phyloP scores from a whole-genome alignment of 257 asterid genomes.

The Solanum raphanifolium region DNA sequence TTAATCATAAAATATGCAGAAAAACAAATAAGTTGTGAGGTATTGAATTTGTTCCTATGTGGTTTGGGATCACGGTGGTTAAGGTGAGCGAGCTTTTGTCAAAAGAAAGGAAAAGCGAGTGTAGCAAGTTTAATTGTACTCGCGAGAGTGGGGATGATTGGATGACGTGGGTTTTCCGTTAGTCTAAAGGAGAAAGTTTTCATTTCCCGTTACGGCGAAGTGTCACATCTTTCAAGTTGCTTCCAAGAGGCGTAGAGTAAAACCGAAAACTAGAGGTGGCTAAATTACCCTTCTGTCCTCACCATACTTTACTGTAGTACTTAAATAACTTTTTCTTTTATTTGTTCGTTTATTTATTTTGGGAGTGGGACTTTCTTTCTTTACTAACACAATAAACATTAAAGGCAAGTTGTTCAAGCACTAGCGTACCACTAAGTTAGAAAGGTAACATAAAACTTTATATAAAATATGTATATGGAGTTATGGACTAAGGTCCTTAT shows the following conservation, averaged over 20 bases:
- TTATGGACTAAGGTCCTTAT: no score
- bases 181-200: background rate
- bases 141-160: background rate
- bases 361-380: background rate
- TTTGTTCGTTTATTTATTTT: background rate
- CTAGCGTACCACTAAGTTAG: background rate
- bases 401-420: background rate
- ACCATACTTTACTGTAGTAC: background rate
- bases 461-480: no score
- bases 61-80: background rate
- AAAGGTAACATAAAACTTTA: background rate
- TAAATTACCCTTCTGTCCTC: background rate
- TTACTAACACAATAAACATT: background rate
- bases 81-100: background rate
- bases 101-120: background rate
- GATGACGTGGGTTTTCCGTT: background rate
- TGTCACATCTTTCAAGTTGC: background rate
- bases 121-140: background rate
- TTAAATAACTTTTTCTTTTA: no score
- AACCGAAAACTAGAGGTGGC: background rate
- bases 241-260: conserved; percentile 1
- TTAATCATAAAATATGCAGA: no score
- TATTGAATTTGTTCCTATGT: background rate
- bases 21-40: no score
- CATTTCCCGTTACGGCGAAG: background rate